Base-by-base conservation (phyloP, 2,329 filamentous ascomycete genomes). In the Lojkania enalia region DNA sequence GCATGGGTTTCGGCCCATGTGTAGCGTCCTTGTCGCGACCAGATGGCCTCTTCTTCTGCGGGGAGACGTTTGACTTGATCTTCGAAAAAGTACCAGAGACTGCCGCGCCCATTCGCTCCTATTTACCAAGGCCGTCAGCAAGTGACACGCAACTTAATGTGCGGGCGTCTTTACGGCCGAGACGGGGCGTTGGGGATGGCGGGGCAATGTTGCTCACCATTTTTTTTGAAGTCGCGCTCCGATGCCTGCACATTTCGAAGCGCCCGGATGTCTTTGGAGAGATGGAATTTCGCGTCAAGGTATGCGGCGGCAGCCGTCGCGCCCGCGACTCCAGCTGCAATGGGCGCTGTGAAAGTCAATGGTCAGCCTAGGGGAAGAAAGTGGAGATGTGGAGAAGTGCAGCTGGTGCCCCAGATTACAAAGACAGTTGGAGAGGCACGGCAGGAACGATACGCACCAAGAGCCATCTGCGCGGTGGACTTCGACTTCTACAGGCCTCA, bases 241-340 rank as follows among this genome's bases (percentile, higher is more conserved):
- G 71, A 69, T 21, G 64, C 68, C 25, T 69, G 73, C n/a, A 71
- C 47, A 9, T 69, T 67, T 11, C 71, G 61, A n/a, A 87, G 64
- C 5, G 58, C 56, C 0, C 61, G 55, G 13, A 86, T 51, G 63
- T 91, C 87, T 58, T 86, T 81, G 31, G 70, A 64, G 38, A 90
- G 62, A 61, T 87, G 81, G 56, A 80, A 84, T 71, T 86, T 88
- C 42, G 82, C 87, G 59, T 90, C 81, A 33, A 87, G 71, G 55
- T 88, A 88, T 12, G 77, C 76, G 30, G 79, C 77, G 11, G 73
- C 71, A 9, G 72, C 72, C 11, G 57, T 58, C 6, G 58, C 56
- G 38, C 60, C 67, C 39, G 64, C 66, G 49, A 68, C 54, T 32
- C 66, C 66, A 35, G 63, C 64, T 39, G 61, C 64, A 14, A 67